Conservation (phyloP, 768 basidiomycete genomes). For the Tubosaeta brunneosetosa region DNA sequence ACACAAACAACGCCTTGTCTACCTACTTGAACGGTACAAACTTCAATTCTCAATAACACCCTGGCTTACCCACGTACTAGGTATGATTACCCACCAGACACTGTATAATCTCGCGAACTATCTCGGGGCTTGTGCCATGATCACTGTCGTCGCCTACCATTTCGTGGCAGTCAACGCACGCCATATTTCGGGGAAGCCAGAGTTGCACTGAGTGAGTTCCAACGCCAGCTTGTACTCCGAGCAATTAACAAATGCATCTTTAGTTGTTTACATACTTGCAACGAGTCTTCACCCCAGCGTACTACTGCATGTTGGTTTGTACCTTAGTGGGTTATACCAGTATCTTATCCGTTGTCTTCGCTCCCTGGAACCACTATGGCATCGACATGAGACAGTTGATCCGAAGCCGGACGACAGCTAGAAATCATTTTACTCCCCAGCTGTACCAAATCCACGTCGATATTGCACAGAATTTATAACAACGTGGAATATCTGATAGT, state of each 20-base stretch:
- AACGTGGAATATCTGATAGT: no score
- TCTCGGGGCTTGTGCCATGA: conserved; percentile 80
- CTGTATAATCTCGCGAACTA: conserved; percentile 79
- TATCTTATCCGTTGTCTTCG: conserved; percentile 7
- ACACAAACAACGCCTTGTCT: conserved; percentile 22
- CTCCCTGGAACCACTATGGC: conserved; percentile 14
- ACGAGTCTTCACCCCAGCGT: neutral
- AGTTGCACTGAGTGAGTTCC: conserved; percentile 8
- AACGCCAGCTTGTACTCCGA: neutral
- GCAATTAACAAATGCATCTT: neutral
- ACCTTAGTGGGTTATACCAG: conserved; percentile 10
- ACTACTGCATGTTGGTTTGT: conserved; percentile 12
- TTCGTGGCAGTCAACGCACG: conserved; percentile 82
- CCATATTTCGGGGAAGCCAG: conserved; percentile 31
- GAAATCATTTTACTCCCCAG: no score
- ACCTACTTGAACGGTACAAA: conserved; percentile 13
- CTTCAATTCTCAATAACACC: neutral
- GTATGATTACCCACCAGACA: conserved; percentile 78
- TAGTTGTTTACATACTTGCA: neutral
- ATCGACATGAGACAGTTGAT: conserved; percentile 12
- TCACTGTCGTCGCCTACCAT: conserved; percentile 86
- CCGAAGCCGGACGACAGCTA: neutral
- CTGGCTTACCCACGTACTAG: conserved; percentile 6
- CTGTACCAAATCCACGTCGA: no score
- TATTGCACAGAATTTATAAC: no score